Conservation (phyloP, 805 yeast genomes). For the Candida saitoana region DNA sequence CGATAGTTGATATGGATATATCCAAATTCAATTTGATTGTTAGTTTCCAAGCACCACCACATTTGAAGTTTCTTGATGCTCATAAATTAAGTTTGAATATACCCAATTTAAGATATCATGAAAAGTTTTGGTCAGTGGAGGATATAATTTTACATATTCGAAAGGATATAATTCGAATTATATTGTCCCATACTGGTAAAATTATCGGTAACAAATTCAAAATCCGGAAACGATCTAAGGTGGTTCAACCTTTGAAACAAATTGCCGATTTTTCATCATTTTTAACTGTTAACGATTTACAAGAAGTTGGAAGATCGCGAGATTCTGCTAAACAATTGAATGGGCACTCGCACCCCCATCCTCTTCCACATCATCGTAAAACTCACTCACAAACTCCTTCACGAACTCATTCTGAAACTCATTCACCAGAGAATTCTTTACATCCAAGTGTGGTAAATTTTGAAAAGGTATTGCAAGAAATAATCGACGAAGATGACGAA, state of each 20-base stretch:
- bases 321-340: slow-evolving; percentile 10
- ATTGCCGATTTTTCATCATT: slow-evolving; percentile 35
- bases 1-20: slow-evolving; percentile 35
- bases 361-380: slow-evolving; percentile 9
- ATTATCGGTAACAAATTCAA: slow-evolving; percentile 73
- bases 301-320: slow-evolving; percentile 24
- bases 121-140: slow-evolving; percentile 55
- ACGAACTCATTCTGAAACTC: background rate
- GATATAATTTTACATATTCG: slow-evolving; percentile 64
- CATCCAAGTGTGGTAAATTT: slow-evolving; percentile 5
- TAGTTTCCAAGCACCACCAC: slow-evolving; percentile 74
- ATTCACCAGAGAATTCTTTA: background rate
- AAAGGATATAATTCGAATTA: slow-evolving; percentile 55
- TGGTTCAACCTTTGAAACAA: slow-evolving; percentile 34
- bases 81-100: slow-evolving; percentile 64
- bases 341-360: slow-evolving; percentile 4
- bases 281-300: slow-evolving; percentile 37
- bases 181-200: slow-evolving; percentile 67
- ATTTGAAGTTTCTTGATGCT: slow-evolving; percentile 67
- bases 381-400: background rate
- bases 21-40: slow-evolving; percentile 45
- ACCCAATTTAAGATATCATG: slow-evolving; percentile 50
- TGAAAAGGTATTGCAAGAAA: slow-evolving; percentile 15
- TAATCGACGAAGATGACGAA: slow-evolving; percentile 15
- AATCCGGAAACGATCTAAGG: slow-evolving; percentile 26